Conservation (phyloP, 345 rosid species). For the Hypericum perforatum region DNA sequence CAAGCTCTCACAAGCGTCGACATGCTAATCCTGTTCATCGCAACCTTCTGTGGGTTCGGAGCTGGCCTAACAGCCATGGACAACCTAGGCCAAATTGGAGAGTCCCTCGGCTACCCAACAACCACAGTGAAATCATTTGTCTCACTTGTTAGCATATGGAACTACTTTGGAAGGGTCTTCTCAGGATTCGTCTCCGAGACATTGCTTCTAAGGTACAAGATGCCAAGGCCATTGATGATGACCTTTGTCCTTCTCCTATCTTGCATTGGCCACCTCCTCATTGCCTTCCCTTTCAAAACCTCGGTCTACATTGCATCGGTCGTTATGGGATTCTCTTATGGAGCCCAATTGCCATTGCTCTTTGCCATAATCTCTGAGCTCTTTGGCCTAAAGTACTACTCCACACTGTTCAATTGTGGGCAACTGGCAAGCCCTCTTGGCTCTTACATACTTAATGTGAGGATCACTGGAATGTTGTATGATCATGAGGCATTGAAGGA, state of each 20-base stretch:
- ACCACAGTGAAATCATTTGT: background rate
- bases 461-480: no score
- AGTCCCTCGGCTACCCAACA: slow-evolving; percentile 2
- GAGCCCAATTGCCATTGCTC: slow-evolving; percentile 10
- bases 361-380: slow-evolving; percentile 6
- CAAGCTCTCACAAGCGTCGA: slow-evolving; percentile 9
- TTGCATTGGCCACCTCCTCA: slow-evolving; percentile 1
- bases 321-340: slow-evolving; percentile 9
- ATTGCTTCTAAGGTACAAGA: background rate
- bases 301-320: slow-evolving; percentile 3
- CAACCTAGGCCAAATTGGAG: slow-evolving; percentile 10
- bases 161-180: background rate
- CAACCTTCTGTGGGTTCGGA: background rate
- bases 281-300: slow-evolving; percentile 1
- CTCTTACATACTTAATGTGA: no score
- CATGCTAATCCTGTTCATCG: slow-evolving; percentile 8
- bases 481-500: slow-evolving; percentile 19
- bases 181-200: slow-evolving; percentile 7
- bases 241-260: slow-evolving; percentile 1
- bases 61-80: slow-evolving; percentile 4
- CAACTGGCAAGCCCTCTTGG: background rate
- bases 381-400: slow-evolving; percentile 7
- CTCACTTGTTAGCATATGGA: slow-evolving; percentile 11
- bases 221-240: background rate
- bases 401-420: slow-evolving; percentile 2